Conservation (phyloP, 306 rosid species). For the Carpinus fangiana region DNA sequence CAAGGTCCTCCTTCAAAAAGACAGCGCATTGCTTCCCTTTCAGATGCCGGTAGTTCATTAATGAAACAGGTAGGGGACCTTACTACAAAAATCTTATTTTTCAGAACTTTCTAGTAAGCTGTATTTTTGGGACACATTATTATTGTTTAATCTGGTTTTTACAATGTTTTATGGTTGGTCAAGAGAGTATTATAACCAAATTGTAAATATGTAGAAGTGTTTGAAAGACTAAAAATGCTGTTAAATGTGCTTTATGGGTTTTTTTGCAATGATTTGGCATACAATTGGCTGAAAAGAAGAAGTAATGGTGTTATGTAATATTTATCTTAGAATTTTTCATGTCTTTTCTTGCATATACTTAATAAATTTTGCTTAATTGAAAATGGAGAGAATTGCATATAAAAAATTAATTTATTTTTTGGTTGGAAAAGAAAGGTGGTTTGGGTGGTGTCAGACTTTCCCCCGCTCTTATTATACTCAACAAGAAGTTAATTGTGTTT, state of each 20-base stretch:
- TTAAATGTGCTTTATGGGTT: slow-evolving; percentile 19
- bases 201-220: slow-evolving; percentile 2
- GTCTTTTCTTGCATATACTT: slow-evolving; percentile 9
- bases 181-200: background rate
- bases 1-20: slow-evolving; percentile 67
- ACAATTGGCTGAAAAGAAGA: background rate
- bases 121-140: background rate
- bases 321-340: background rate
- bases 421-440: background rate
- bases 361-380: slow-evolving; percentile 10
- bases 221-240: slow-evolving; percentile 15
- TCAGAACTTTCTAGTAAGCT: slow-evolving; percentile 4
- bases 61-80: slow-evolving; percentile 65
- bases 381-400: background rate
- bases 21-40: slow-evolving; percentile 47
- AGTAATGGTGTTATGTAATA: background rate
- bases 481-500: slow-evolving; percentile 26
- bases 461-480: slow-evolving; percentile 5
- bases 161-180: background rate
- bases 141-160: background rate
- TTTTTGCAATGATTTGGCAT: background rate
- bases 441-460: background rate
- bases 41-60: slow-evolving; percentile 67
- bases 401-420: background rate
- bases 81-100: slow-evolving; percentile 1